A percentile compares a stretch with the other conserved stretches of the same genome.
Evolutionary conservation across 352 stramenopile species (phyloP).

Genomic region (Phytophthora parvispora): DNA sequence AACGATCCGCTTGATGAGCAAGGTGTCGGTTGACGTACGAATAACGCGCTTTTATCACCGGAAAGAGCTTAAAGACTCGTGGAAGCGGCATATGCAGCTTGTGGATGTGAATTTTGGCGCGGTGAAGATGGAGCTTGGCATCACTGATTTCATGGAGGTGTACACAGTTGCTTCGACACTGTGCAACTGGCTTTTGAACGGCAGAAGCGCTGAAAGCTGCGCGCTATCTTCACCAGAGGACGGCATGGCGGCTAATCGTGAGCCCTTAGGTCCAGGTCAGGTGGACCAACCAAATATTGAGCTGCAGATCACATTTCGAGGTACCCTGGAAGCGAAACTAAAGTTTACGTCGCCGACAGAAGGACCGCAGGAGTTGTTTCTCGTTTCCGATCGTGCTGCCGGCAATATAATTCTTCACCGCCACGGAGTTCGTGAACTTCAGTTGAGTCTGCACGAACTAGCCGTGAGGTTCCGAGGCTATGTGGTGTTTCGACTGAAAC

Average conservation of each 20-base stretch:
- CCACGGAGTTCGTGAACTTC: conserved; percentile 45
- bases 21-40: conserved; percentile 58
- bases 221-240: conserved; percentile 17
- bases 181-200: conserved; percentile 31
- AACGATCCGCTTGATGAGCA: conserved; percentile 40
- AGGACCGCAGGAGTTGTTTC: conserved; percentile 44
- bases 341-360: conserved; percentile 47
- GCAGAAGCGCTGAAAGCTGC: conserved; percentile 14
- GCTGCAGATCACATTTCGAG: conserved; percentile 65
- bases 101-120: conserved; percentile 67
- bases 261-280: neutral
- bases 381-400: conserved; percentile 48
- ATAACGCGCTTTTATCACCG: conserved; percentile 69
- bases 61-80: conserved; percentile 43
- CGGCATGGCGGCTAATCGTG: conserved; percentile 25
- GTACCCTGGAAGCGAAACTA: conserved; percentile 52
- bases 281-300: conserved; percentile 49
- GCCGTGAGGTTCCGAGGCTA: conserved; percentile 52
- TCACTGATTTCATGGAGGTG: conserved; percentile 49
- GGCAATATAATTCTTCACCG: conserved; percentile 66
- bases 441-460: conserved; percentile 67
- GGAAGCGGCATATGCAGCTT: conserved; percentile 65
- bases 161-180: conserved; percentile 27
- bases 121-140: conserved; percentile 53
- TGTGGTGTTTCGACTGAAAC: conserved; percentile 62